Base-by-base conservation (phyloP, 805 yeast species). In the Groenewaldozyma tartarivorans region DNA sequence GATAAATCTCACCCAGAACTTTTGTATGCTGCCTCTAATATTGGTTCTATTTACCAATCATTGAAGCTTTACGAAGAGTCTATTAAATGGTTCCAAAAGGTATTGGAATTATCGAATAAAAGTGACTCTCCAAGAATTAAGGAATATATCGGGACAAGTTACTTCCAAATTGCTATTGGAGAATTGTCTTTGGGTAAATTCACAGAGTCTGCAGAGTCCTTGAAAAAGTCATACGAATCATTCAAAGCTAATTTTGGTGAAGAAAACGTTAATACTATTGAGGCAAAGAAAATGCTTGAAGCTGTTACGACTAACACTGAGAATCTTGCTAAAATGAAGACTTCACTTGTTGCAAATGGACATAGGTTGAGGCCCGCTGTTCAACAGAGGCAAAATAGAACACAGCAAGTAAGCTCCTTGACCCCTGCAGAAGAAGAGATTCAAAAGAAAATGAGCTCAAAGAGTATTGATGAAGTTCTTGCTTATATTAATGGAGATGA, bases 391-490 rank as follows among this genome's bases (percentile, higher is more conserved):
- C n/a, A n/a, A n/a, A 24, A 9, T 9, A 24, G 29, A 13, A 24
- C 29, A 13, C 7, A 7, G 7, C 13, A 9, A 13, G 29, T 24
- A 13, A 36, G 31, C 17, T 17, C 22, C 22, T 31, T 35, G 27
- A 20, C 33, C 20, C 30, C 31, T 16, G 19, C 20, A 9, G 29
- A 20, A 13, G 20, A 32, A 3, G 31, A 31, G 21, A 31, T 39
- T 4, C 27, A 19, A 31, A 39, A 44, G 26, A 35, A 72, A 27
- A 66, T 82, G 46, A 79, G 82, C 5, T 62, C 67, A 40, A 72
- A 78, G 59, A 75, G 85, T 16, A 72, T 83, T 40, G 90, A 81
- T 40, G 94, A 81, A 45, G 69, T 84, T 44, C 64, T 84, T 61
- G 68, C 69, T 45, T 84, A 76, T 54, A 80, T 84, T 53, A 81